Conservation (phyloP, 441 rosid genomes). For the Erodium trifolium region DNA sequence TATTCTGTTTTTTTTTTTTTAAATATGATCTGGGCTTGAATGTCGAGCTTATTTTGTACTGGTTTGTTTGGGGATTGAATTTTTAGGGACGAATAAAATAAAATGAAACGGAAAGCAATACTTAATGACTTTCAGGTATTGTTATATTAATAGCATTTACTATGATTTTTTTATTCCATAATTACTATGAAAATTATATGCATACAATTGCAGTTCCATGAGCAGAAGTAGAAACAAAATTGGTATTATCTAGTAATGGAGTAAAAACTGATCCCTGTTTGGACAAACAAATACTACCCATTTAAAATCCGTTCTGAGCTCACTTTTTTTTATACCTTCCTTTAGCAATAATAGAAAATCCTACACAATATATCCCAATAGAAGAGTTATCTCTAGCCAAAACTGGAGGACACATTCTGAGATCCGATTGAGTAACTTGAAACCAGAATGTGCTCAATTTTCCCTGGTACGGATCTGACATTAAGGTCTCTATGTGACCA, state of each 20-base stretch:
- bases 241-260: not conserved
- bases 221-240: not conserved
- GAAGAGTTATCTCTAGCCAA: not conserved
- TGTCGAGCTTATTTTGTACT: not conserved
- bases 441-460: not conserved
- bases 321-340: not conserved
- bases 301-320: not conserved
- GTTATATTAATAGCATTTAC: not conserved
- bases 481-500: not conserved
- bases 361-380: not conserved
- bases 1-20: not conserved
- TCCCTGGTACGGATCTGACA: not conserved
- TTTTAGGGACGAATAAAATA: not conserved
- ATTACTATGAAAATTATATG: too few species aligned
- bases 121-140: not conserved
- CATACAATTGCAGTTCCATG: not conserved
- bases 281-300: not conserved
- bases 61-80: not conserved
- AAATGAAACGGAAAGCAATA: not conserved
- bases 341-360: not conserved
- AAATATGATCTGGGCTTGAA: not conserved
- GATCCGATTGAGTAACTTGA: not conserved
- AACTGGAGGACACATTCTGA: not conserved
- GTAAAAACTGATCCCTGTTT: not conserved
- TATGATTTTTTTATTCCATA: not conserved